These are phyloP conservation scores for Hypoxylon trugodes DNA, from an alignment of 495 filamentous ascomycete species.

Conservation along the genomic window DNA sequence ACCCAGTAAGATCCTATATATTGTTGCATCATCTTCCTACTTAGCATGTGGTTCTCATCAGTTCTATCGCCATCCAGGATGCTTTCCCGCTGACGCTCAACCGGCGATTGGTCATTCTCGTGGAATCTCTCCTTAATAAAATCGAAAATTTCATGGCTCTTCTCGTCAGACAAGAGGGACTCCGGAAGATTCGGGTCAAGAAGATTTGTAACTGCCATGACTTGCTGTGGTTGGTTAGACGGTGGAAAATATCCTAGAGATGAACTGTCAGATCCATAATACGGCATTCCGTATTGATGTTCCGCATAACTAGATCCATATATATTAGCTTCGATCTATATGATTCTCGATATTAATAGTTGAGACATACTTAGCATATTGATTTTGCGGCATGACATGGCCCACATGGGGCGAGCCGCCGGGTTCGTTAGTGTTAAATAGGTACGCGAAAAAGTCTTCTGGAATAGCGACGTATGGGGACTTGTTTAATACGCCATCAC, in stretches of 20 bases:
- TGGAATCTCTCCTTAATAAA: constrained; percentile 85
- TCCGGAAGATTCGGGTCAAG: constrained; percentile 84
- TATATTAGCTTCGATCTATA: constrained; percentile 35
- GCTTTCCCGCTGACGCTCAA: constrained; percentile 77
- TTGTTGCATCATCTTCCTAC: constrained; percentile 91
- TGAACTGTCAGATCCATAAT: constrained; percentile 55
- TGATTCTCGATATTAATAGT: neutral
- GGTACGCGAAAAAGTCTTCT: constrained; percentile 90
- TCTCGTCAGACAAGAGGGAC: constrained; percentile 84
- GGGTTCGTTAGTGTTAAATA: constrained; percentile 75
- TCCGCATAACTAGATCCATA: constrained; percentile 55
- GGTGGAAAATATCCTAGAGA: constrained; percentile 63
- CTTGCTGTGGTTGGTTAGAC: constrained; percentile 68
- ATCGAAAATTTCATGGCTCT: constrained; percentile 82
- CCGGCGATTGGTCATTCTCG: constrained; percentile 77
- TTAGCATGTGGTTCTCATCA: constrained; percentile 78
- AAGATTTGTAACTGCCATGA: constrained; percentile 90
- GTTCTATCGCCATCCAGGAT: constrained; percentile 81
- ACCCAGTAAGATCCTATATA: constrained; percentile 95
- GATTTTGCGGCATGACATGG: constrained; percentile 56
- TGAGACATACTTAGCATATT: constrained; percentile 56
- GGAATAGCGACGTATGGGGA: constrained; percentile 86
- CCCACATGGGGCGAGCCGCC: constrained; percentile 53
- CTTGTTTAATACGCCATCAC: constrained; percentile 76
- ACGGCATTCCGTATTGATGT: constrained; percentile 58